These are phyloP conservation scores for Fusarium pseudograminearum DNA, from an alignment of 2,329 filamentous ascomycete genomes.

Conservation along the genomic window DNA sequence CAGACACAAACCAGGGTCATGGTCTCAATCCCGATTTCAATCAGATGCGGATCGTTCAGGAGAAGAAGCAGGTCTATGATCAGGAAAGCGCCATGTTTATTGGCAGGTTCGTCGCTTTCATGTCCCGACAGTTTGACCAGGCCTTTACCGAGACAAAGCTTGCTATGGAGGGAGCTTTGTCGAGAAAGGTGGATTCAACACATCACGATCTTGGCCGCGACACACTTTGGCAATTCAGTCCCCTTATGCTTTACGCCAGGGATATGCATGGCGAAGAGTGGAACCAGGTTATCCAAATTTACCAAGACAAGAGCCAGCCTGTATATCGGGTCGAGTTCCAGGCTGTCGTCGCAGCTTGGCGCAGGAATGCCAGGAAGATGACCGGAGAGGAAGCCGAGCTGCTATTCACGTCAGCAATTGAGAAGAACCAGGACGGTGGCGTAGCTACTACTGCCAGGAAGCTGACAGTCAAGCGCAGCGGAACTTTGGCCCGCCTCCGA, in stretches of 20 bases:
- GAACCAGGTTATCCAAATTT: conserved; percentile 82
- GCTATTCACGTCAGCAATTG: conserved; percentile 85
- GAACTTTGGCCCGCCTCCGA: conserved; percentile 83
- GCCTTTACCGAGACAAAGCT: conserved; percentile 78
- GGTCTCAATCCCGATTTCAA: conserved; percentile 80
- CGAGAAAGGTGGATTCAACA: conserved; percentile 75
- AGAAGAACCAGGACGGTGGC: conserved; percentile 87
- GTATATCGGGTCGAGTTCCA: conserved; percentile 87
- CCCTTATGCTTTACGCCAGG: conserved; percentile 86
- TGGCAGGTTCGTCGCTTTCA: conserved; percentile 81
- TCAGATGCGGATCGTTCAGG: conserved; percentile 92
- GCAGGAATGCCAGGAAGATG: conserved; percentile 79
- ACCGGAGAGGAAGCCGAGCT: conserved; percentile 83
- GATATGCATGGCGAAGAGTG: conserved; percentile 87
- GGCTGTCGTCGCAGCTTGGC: conserved; percentile 82
- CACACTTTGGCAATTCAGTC: conserved; percentile 87
- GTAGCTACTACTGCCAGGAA: conserved; percentile 81
- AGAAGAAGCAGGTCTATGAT: conserved; percentile 92
- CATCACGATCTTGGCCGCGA: conserved; percentile 79
- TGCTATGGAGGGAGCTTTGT: conserved; percentile 69
- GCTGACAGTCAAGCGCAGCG: conserved; percentile 92
- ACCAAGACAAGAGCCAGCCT: conserved; percentile 80
- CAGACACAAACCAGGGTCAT: conserved; percentile 56
- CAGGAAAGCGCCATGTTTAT: conserved; percentile 82
- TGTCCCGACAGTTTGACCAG: conserved; percentile 83